Conservation (phyloP, 2,329 filamentous ascomycete species). For the Rhynchosporium graminicola region DNA sequence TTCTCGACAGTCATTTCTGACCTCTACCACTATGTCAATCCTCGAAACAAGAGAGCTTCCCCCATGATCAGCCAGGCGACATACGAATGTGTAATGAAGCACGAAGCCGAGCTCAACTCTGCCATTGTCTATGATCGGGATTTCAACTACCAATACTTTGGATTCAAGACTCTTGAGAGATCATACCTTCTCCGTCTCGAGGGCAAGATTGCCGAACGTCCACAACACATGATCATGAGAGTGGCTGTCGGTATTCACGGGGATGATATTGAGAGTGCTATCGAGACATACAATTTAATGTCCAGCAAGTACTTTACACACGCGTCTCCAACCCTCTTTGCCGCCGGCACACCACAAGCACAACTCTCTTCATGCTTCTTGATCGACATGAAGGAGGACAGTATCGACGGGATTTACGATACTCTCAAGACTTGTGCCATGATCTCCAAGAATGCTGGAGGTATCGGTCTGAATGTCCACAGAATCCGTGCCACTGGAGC, state of each 20-base stretch:
- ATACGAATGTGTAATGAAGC: conserved; percentile 91
- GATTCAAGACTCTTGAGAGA: conserved; percentile 98
- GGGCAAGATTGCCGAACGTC: conserved; percentile 94
- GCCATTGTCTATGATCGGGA: conserved; percentile 99
- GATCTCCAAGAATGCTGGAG: conserved; percentile 99
- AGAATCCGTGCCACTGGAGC: conserved; percentile 96
- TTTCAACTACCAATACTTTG: conserved; percentile 99
- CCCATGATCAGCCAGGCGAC: conserved; percentile 95
- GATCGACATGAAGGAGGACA: conserved; percentile 99
- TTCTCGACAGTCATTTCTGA: conserved; percentile 95
- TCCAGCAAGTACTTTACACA: conserved; percentile 99
- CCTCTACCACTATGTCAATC: conserved; percentile 94
- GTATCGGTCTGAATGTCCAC: conserved; percentile 95
- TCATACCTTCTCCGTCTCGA: conserved; percentile 96
- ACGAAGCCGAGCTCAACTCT: conserved; percentile 96
- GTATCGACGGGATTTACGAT: conserved; percentile 98
- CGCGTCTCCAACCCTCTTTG: conserved; percentile 96
- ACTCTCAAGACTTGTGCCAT: conserved; percentile 98
- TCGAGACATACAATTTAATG: conserved; percentile 99
- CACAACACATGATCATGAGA: conserved; percentile 99
- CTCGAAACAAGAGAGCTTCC: conserved; percentile 78
- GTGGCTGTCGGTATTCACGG: conserved; percentile 96
- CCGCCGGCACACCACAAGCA: conserved; percentile 90
- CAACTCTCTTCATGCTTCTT: conserved; percentile 98
- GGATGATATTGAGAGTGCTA: conserved; percentile 87